Base-by-base conservation (phyloP, 1,284 basidiomycete species). In the Vanrija humicola region DNA sequence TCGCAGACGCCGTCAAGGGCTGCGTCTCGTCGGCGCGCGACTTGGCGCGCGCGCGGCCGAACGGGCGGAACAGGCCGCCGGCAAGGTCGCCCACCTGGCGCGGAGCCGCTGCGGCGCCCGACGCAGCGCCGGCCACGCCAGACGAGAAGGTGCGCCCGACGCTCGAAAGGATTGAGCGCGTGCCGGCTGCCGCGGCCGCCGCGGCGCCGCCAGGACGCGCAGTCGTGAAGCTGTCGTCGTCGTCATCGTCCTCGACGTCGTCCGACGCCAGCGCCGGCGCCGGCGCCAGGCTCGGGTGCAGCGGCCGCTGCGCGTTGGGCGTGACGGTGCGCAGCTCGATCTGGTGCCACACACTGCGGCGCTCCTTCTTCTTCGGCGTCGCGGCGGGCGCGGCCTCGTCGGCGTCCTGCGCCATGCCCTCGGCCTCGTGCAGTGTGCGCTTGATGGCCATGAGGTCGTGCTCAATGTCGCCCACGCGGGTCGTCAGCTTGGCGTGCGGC, bases 391-490 rank as follows among this genome's bases (percentile, higher is more conserved):
- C 6, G 28, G n/a, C 38, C 5, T 47, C 44, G 7, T 43, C 46
- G 15, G 55, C 46, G 7, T 52, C 55, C n/a, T 63, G 52, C 39
- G 63, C 64, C 63, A 69, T 63, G 12, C 72, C 70, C 43, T 72
- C 66, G n/a, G 58, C 19, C 55, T 72, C 69, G 57, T 74, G 71
- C 10, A 72, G 51, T 1, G 64, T 65, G 45, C 62, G 57, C 61
- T 77, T 74, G 54, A 77, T 61, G n/a, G 58, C 78, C 0, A 85
- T 84, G 45, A 92, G 83, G 70, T 92, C 89, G 61, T 88, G 84
- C 63, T 90, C 82, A n/a, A 91, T 80, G 65, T 92, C 87, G 38
- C 81, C 84, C 38, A 90, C 54, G 73, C 70, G 65, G 89, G 84
- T 43, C 70, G 79, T 79, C 77, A 51, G 76, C 70, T 0, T 83